Percentiles rank a stretch among this genome's conserved stretches.
Evolutionary conservation across 2,329 filamentous ascomycete genomes (phyloP).

Genomic region (Alternaria longipes): DNA sequence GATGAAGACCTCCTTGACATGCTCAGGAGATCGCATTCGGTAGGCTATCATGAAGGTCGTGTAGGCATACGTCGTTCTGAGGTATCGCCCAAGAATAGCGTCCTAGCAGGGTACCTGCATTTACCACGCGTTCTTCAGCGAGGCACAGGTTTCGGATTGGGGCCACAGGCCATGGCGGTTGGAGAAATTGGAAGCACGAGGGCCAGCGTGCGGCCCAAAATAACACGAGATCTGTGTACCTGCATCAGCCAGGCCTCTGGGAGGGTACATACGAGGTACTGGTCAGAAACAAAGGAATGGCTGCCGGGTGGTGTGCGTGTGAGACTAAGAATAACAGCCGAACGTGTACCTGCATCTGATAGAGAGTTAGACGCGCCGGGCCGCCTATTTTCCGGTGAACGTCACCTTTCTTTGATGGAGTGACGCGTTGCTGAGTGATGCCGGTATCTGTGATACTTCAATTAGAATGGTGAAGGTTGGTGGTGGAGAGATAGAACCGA

Average conservation of each 20-base stretch:
- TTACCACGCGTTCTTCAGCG: slow-evolving; percentile 7
- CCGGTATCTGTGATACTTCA: slow-evolving; percentile 15
- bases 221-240: slow-evolving; percentile 11
- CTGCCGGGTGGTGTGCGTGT: not conserved
- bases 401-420: slow-evolving; percentile 1
- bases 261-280: not conserved
- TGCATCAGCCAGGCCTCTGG: slow-evolving; percentile 12
- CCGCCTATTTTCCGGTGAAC: slow-evolving; percentile 13
- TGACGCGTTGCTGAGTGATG: slow-evolving; percentile 5
- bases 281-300: not conserved
- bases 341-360: slow-evolving; percentile 29
- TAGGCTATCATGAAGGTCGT: not conserved
- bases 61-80: not conserved
- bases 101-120: slow-evolving; percentile 5
- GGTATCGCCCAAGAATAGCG: slow-evolving; percentile 9
- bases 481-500: slow-evolving; percentile 16
- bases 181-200: not conserved
- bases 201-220: slow-evolving; percentile 6
- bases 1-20: no score
- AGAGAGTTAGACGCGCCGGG: slow-evolving; percentile 23
- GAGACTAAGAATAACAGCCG: slow-evolving; percentile 26
- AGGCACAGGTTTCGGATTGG: slow-evolving; percentile 10
- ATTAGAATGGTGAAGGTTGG: slow-evolving; percentile 38
- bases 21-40: no score
- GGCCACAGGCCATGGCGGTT: not conserved